A percentile compares a stretch with the other conserved stretches of the same genome.
These are phyloP conservation scores for Fusarium sp. DNA, from an alignment of 2,329 filamentous ascomycete genomes.

Conservation along the genomic window DNA sequence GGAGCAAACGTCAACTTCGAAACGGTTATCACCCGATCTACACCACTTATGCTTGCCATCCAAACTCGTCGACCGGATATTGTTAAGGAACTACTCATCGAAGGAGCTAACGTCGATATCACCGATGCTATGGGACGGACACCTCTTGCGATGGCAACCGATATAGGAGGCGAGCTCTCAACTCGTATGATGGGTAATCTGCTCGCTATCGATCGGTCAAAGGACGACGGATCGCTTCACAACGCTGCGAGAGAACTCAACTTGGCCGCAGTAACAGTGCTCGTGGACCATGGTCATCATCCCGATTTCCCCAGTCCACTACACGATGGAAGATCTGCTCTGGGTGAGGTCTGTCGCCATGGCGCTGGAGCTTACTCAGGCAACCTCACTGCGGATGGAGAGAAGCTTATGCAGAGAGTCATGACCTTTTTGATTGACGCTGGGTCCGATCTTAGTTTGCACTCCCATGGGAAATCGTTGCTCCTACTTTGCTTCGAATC, in stretches of 20 bases:
- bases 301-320: conserved; percentile 72
- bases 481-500: conserved; percentile 71
- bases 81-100: conserved; percentile 65
- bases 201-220: conserved; percentile 65
- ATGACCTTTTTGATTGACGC: conserved; percentile 66
- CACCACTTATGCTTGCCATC: conserved; percentile 70
- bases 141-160: conserved; percentile 69
- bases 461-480: conserved; percentile 67
- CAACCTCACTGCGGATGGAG: conserved; percentile 57
- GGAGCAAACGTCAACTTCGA: conserved; percentile 68
- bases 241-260: conserved; percentile 71
- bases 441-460: conserved; percentile 67
- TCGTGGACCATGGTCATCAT: conserved; percentile 70
- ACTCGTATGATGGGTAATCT: conserved; percentile 66
- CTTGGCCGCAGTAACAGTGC: conserved; percentile 63
- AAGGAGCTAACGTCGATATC: conserved; percentile 69
- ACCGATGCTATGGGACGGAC: conserved; percentile 67
- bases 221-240: conserved; percentile 74
- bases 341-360: conserved; percentile 71
- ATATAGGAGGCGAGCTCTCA: conserved; percentile 63
- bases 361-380: conserved; percentile 56
- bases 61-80: conserved; percentile 66
- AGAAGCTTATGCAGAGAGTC: conserved; percentile 67
- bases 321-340: conserved; percentile 70
- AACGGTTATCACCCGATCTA: conserved; percentile 62